A percentile compares a stretch with the other conserved stretches of the same genome.
Conservation (phyloP, 345 rosid species). For the Gossypium longicalyx region DNA sequence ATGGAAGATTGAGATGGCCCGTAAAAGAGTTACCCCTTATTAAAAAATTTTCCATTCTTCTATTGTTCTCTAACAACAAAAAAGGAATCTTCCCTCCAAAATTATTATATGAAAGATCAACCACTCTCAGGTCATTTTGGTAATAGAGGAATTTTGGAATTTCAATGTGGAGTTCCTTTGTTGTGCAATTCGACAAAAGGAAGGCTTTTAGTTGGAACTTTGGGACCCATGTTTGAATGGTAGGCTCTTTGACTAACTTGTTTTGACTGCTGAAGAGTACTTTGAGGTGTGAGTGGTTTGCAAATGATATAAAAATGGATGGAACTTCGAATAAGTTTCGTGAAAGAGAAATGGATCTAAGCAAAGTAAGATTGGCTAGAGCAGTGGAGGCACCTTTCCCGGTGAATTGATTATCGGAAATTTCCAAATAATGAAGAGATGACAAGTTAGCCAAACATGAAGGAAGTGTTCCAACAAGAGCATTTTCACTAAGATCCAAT, state of each 20-base stretch:
- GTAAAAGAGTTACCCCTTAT: too few species aligned
- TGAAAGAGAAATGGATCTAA: too few species aligned
- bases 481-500: background rate
- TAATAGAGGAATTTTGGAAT: background rate
- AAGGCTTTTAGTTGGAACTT: background rate
- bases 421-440: too few species aligned
- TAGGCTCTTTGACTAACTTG: background rate
- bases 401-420: too few species aligned
- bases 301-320: too few species aligned
- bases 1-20: background rate
- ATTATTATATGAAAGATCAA: too few species aligned
- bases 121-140: background rate
- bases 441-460: background rate
- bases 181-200: background rate
- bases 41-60: background rate
- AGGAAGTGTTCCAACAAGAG: background rate
- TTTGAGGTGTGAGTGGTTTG: too few species aligned
- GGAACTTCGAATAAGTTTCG: too few species aligned
- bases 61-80: conserved; percentile 32
- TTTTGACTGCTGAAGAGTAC: background rate
- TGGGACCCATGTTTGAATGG: background rate
- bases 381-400: too few species aligned
- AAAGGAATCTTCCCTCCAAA: background rate
- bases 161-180: background rate
- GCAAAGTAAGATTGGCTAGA: too few species aligned